Percentiles rank a stretch among this genome's conserved stretches.
Evolutionary conservation across 2,329 filamentous ascomycete genomes (phyloP).

Genomic region (Cadophora gregata): DNA sequence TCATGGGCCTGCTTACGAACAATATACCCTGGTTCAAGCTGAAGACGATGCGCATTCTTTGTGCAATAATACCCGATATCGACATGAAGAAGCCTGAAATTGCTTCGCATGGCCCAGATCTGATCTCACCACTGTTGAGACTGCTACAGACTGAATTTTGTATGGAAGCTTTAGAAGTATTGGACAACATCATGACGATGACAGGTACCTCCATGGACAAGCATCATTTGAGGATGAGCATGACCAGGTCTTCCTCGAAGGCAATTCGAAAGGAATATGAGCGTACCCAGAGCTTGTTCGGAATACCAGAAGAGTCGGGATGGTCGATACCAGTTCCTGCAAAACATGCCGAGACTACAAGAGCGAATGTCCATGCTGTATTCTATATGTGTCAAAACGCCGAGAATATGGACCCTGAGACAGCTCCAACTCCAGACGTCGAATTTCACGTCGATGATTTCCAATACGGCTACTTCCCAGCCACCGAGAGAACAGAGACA

Average conservation of each 20-base stretch:
- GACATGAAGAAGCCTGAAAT: conserved; percentile 94
- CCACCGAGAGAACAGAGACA: conserved; percentile 73
- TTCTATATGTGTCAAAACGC: conserved; percentile 90
- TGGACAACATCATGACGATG: conserved; percentile 96
- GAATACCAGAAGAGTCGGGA: conserved; percentile 92
- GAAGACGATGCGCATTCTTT: conserved; percentile 90
- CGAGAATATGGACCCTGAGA: conserved; percentile 61
- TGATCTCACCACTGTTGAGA: conserved; percentile 90
- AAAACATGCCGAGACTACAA: conserved; percentile 83
- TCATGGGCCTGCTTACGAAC: conserved; percentile 92
- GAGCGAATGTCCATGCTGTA: conserved; percentile 91
- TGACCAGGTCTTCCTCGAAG: conserved; percentile 87
- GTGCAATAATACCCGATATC: conserved; percentile 83
- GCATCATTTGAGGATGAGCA: conserved; percentile 96
- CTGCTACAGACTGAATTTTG: conserved; percentile 93
- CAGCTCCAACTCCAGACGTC: conserved; percentile 78
- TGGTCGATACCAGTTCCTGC: conserved; percentile 97
- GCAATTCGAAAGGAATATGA: conserved; percentile 93
- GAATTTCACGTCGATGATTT: conserved; percentile 94
- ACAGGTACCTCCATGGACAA: conserved; percentile 91
- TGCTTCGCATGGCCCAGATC: conserved; percentile 87
- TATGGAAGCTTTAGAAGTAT: conserved; percentile 86
- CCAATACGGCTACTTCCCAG: conserved; percentile 66
- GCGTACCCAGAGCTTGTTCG: conserved; percentile 90
- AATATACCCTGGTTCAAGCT: conserved; percentile 87